phyloP scores from a whole-genome alignment of 805 yeast genomes.

The Candida sithepensis region DNA sequence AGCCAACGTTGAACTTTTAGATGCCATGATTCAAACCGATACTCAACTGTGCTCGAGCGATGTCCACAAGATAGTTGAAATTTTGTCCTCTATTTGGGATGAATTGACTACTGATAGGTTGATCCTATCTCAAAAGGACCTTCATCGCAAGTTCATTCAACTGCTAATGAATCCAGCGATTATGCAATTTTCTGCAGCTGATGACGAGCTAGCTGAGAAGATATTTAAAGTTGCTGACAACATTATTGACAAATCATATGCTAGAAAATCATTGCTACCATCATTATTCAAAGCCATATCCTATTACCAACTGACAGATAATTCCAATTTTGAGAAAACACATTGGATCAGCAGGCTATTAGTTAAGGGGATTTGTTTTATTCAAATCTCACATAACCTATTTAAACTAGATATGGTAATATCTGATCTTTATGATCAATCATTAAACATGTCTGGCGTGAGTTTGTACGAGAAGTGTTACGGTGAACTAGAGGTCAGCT shows the following conservation, averaged over 20 bases:
- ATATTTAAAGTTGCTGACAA: conserved; percentile 38
- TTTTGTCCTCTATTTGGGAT: conserved; percentile 51
- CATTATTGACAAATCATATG: conserved; percentile 45
- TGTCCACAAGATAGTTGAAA: conserved; percentile 25
- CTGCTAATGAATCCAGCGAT: conserved; percentile 41
- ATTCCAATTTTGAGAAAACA: conserved; percentile 35
- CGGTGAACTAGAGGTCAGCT: conserved; percentile 55
- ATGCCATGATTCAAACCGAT: conserved; percentile 7
- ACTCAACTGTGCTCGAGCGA: conserved; percentile 12
- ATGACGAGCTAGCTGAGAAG: conserved; percentile 24
- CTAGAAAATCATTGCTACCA: conserved; percentile 71
- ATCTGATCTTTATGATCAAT: conserved; percentile 47
- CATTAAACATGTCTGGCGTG: conserved; percentile 33
- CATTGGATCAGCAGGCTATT: conserved; percentile 52
- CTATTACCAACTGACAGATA: conserved; percentile 36
- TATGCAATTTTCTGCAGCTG: conserved; percentile 34
- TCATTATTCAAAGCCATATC: conserved; percentile 45
- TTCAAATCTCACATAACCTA: conserved; percentile 52
- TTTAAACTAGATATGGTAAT: conserved; percentile 60
- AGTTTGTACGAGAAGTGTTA: conserved; percentile 46
- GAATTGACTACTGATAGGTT: conserved; percentile 55
- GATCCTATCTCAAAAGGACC: conserved; percentile 57
- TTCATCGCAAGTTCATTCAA: conserved; percentile 58
- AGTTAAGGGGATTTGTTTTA: conserved; percentile 40
- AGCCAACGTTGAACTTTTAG: conserved; percentile 13